Percentiles rank a stretch among this genome's conserved stretches.
Conservation (phyloP, 306 rosid species). For the Malus asiatica region DNA sequence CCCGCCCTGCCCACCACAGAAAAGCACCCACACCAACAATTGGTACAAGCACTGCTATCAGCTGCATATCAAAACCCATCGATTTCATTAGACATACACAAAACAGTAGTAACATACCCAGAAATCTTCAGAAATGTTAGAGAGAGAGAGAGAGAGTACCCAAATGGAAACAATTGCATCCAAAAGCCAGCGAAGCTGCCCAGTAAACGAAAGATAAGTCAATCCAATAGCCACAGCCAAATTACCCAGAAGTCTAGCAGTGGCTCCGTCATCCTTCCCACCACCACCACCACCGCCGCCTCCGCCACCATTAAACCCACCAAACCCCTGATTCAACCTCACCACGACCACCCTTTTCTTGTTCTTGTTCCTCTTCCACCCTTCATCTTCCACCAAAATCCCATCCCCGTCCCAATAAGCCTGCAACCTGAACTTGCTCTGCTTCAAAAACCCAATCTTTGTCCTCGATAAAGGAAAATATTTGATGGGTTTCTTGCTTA, state of each 20-base stretch:
- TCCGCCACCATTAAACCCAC: slow-evolving; percentile 52
- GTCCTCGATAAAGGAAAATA: slow-evolving; percentile 20
- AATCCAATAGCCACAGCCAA: slow-evolving; percentile 82
- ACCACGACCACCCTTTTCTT: slow-evolving; percentile 46
- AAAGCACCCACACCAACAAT: slow-evolving; percentile 85
- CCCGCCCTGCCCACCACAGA: slow-evolving; percentile 96
- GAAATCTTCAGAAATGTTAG: not conserved
- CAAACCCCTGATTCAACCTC: slow-evolving; percentile 69
- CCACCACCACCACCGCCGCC: slow-evolving; percentile 42
- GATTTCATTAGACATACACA: not conserved
- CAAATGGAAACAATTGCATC: slow-evolving; percentile 95
- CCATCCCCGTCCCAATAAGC: slow-evolving; percentile 29
- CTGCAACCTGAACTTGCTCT: slow-evolving; percentile 29
- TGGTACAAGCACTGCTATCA: slow-evolving; percentile 72
- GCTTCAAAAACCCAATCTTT: slow-evolving; percentile 32
- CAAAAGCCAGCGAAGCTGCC: slow-evolving; percentile 96
- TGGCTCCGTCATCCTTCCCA: slow-evolving; percentile 61
- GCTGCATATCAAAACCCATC: slow-evolving; percentile 37
- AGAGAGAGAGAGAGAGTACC: slow-evolving; percentile 36
- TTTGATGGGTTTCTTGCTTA: slow-evolving; percentile 34
- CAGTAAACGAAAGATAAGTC: slow-evolving; percentile 87
- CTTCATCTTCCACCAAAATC: slow-evolving; percentile 33
- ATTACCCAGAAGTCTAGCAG: slow-evolving; percentile 68
- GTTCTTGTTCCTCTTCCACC: slow-evolving; percentile 33
- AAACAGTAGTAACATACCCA: not conserved